phyloP scores from a whole-genome alignment of 306 rosid genomes.

The Malus sylvestris region DNA sequence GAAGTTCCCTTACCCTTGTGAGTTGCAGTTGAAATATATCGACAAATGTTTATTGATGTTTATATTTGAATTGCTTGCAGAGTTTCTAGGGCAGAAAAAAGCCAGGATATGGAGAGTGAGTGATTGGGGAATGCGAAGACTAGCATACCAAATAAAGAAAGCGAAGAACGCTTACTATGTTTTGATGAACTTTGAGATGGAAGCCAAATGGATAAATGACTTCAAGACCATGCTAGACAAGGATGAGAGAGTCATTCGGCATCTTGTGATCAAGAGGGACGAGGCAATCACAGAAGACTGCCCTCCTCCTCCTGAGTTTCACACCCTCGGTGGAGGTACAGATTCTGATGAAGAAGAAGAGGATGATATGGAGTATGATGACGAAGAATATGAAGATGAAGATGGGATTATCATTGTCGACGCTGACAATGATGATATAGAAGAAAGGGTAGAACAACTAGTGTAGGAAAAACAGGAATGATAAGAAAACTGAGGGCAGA shows the following conservation, averaged over 20 bases:
- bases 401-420: slow-evolving; percentile 8
- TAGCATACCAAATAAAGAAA: slow-evolving; percentile 80
- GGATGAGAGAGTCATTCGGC: slow-evolving; percentile 88
- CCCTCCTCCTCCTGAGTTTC: slow-evolving; percentile 84
- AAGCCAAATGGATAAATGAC: slow-evolving; percentile 72
- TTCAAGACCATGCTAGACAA: slow-evolving; percentile 76
- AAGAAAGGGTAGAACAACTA: not conserved
- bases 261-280: slow-evolving; percentile 75
- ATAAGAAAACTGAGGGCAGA: not conserved
- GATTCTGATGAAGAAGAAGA: slow-evolving; percentile 44
- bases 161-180: slow-evolving; percentile 67
- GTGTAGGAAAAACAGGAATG: slow-evolving; percentile 2
- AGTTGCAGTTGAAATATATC: not conserved
- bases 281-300: slow-evolving; percentile 80
- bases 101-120: slow-evolving; percentile 75
- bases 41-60: slow-evolving; percentile 6
- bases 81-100: slow-evolving; percentile 77
- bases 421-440: slow-evolving; percentile 11
- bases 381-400: slow-evolving; percentile 16
- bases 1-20: not conserved
- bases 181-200: slow-evolving; percentile 87
- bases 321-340: slow-evolving; percentile 27
- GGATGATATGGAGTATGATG: slow-evolving; percentile 25
- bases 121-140: slow-evolving; percentile 90
- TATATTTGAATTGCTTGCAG: slow-evolving; percentile 31